Evolutionary conservation across 257 asterid species (phyloP).

Genomic region (Lavandula angustifolia): DNA sequence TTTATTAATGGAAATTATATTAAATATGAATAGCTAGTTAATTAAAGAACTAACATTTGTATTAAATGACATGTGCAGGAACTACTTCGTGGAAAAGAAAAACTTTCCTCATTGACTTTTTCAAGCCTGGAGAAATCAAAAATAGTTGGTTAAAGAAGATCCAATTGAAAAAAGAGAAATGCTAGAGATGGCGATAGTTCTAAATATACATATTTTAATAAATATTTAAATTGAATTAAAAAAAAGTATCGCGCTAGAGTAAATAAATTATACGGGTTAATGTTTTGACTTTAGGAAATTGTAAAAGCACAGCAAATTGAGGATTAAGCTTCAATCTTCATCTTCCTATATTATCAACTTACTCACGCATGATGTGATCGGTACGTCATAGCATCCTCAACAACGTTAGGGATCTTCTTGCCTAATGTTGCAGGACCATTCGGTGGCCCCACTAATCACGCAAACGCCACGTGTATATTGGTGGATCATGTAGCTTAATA

Average conservation of each 20-base stretch:
- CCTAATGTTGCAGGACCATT: no score
- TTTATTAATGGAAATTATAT: neutral
- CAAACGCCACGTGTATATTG: no score
- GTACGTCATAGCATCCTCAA: constrained; percentile 20
- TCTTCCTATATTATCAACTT: constrained; percentile 7
- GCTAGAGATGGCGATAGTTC: constrained; percentile 10
- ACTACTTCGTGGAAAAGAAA: neutral
- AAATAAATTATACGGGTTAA: constrained; percentile 11
- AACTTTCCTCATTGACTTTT: constrained; percentile 15
- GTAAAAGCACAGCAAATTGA: constrained; percentile 39
- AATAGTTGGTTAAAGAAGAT: constrained; percentile 13
- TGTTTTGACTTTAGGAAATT: constrained; percentile 46
- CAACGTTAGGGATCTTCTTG: no score
- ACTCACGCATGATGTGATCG: constrained; percentile 20
- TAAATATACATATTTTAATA: no score
- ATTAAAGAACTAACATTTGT: neutral
- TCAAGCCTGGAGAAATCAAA: neutral
- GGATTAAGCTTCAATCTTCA: constrained; percentile 44
- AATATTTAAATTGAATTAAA: no score
- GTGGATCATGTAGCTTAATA: no score
- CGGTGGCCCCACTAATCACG: no score
- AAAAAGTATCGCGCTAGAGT: neutral
- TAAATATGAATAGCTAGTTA: neutral
- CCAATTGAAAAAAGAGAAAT: neutral
- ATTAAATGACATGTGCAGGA: neutral